Conservation (phyloP, 192 early-diverging fungal species). For the Physocladia obscura region DNA sequence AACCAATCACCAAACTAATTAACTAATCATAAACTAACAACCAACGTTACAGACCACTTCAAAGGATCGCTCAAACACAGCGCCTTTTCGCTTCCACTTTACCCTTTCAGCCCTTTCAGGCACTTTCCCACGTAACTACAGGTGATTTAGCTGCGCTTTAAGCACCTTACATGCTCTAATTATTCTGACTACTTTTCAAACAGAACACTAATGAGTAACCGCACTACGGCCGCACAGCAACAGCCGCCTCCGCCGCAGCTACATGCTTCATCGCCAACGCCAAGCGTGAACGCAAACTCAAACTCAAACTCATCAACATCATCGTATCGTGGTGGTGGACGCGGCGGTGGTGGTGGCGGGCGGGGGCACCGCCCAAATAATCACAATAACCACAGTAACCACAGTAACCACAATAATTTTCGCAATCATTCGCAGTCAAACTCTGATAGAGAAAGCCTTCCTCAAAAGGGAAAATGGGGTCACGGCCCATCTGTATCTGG, state of each 20-base stretch:
- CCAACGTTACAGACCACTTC: too few relatives aligned
- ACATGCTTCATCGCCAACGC: not conserved
- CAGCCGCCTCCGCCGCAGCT: not conserved
- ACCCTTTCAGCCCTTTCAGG: too few relatives aligned
- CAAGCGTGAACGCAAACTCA: not conserved
- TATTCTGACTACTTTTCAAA: not conserved
- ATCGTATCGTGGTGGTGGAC: not conserved
- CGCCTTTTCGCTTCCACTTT: too few relatives aligned
- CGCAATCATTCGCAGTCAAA: too few relatives aligned
- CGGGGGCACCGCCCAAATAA: not conserved
- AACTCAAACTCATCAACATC: not conserved
- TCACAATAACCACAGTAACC: not conserved
- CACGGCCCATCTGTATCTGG: constrained; percentile 9
- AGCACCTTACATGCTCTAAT: too few relatives aligned
- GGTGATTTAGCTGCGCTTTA: too few relatives aligned
- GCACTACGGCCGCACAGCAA: too few relatives aligned
- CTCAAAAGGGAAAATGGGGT: constrained; percentile 23
- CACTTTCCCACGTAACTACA: too few relatives aligned
- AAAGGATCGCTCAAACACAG: too few relatives aligned
- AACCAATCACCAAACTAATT: too few relatives aligned
- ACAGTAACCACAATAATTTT: not conserved
- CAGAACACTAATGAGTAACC: too few relatives aligned
- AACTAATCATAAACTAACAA: too few relatives aligned
- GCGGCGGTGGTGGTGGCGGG: not conserved
- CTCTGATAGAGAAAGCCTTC: not conserved